These are phyloP conservation scores for Galeopsis tetrahit DNA, from an alignment of 257 asterid species.

Conservation along the genomic window DNA sequence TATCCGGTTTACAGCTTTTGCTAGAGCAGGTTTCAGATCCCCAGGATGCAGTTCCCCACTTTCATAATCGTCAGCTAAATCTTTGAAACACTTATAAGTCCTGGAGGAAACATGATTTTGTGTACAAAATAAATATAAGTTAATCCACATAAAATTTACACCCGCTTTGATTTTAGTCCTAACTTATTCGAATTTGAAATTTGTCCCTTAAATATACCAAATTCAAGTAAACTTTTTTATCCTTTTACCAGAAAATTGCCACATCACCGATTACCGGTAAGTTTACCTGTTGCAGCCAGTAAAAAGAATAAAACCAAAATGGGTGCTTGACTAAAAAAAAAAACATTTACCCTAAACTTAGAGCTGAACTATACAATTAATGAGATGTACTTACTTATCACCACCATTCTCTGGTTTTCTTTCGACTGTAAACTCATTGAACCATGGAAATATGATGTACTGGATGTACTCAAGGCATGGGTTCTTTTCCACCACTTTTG, in stretches of 20 bases:
- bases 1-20: conserved; percentile 73
- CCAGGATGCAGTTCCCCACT: conserved; percentile 87
- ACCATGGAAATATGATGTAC: conserved; percentile 77
- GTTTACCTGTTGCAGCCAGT: too few species aligned
- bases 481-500: conserved; percentile 62
- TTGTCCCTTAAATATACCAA: too few species aligned
- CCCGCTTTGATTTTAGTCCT: too few species aligned
- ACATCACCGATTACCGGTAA: too few species aligned
- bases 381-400: conserved; percentile 55
- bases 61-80: conserved; percentile 68
- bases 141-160: neutral
- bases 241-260: too few species aligned
- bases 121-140: neutral
- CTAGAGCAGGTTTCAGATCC: conserved; percentile 84
- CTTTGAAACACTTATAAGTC: conserved; percentile 65
- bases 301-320: too few species aligned
- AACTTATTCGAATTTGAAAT: too few species aligned
- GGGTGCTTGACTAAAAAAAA: too few species aligned
- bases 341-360: too few species aligned
- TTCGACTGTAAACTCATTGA: conserved; percentile 72
- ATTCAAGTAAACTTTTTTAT: too few species aligned
- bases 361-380: neutral
- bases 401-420: conserved; percentile 87
- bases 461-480: conserved; percentile 88
- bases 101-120: conserved; percentile 37